Conservation (phyloP, 176 grass and related monocot species). For the Phyllostachys edulis region DNA sequence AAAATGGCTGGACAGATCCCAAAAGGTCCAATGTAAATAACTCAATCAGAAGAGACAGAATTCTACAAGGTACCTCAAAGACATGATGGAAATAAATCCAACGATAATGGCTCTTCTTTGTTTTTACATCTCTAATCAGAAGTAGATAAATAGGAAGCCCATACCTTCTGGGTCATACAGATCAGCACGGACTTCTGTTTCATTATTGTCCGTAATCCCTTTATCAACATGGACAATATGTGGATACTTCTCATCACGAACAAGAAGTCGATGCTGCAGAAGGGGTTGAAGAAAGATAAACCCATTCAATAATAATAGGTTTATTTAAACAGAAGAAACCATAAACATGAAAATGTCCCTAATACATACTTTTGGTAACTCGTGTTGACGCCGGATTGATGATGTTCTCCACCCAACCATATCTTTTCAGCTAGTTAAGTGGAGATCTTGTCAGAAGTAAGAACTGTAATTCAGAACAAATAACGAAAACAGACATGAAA, state of each 20-base stretch:
- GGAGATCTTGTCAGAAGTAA: constrained; percentile 36
- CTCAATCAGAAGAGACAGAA: neutral
- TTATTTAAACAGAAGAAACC: constrained; percentile 22
- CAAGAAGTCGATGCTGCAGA: constrained; percentile 76
- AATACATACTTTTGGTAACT: constrained; percentile 83
- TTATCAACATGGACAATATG: constrained; percentile 96
- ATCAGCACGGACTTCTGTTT: constrained; percentile 35
- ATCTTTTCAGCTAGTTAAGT: constrained; percentile 81
- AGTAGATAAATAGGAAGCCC: neutral
- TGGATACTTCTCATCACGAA: constrained; percentile 85
- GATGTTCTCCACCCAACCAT: constrained; percentile 99
- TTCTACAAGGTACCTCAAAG: neutral
- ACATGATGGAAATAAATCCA: neutral
- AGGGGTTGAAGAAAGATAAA: constrained; percentile 23
- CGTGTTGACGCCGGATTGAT: constrained; percentile 89
- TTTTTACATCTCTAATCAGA: neutral
- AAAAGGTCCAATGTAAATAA: constrained; percentile 11
- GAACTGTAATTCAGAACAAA: constrained; percentile 3
- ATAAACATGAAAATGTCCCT: constrained; percentile 26
- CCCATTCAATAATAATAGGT: neutral
- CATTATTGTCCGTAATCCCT: constrained; percentile 45
- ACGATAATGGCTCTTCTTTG: neutral
- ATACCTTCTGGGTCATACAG: constrained; percentile 81
- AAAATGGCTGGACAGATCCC: neutral
- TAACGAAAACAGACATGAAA: constrained; percentile 10